Evolutionary conservation across 306 rosid genomes (phyloP).

Genomic region (Prunus dulcis): DNA sequence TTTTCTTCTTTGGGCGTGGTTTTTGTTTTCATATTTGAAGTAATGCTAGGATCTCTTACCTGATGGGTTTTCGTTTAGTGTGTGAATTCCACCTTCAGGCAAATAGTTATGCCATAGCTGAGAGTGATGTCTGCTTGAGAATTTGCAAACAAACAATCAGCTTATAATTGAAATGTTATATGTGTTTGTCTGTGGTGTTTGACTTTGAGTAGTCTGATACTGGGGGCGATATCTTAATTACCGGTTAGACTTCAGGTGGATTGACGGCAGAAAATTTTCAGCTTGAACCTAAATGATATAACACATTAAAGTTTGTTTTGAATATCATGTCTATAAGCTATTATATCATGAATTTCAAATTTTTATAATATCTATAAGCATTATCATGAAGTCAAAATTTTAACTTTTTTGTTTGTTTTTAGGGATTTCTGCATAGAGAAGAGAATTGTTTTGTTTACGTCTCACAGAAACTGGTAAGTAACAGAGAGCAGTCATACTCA

Average conservation of each 20-base stretch:
- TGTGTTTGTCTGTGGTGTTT: not conserved
- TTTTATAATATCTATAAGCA: not conserved
- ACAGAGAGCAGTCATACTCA: too few species aligned
- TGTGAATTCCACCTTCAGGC: not conserved
- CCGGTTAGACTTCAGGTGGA: constrained; percentile 1
- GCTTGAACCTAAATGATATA: not conserved
- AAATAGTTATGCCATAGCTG: not conserved
- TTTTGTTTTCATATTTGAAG: constrained; percentile 3
- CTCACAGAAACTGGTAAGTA: not conserved
- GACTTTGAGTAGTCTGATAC: not conserved
- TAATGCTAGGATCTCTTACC: constrained; percentile 2
- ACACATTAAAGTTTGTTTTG: not conserved
- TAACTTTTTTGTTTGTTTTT: not conserved
- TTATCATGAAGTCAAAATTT: not conserved
- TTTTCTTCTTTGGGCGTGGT: not conserved
- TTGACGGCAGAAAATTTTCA: not conserved
- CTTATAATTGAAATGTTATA: not conserved
- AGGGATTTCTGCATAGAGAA: constrained; percentile 5
- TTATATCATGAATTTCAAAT: not conserved
- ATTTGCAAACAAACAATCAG: not conserved
- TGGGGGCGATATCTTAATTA: not conserved
- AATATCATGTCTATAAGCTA: not conserved
- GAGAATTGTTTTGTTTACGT: constrained; percentile 1
- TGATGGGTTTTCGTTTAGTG: not conserved
- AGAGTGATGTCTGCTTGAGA: not conserved